Evolutionary conservation across 2,329 filamentous ascomycete genomes (phyloP).

Genomic region (Trichophyton mentagrophytes): DNA sequence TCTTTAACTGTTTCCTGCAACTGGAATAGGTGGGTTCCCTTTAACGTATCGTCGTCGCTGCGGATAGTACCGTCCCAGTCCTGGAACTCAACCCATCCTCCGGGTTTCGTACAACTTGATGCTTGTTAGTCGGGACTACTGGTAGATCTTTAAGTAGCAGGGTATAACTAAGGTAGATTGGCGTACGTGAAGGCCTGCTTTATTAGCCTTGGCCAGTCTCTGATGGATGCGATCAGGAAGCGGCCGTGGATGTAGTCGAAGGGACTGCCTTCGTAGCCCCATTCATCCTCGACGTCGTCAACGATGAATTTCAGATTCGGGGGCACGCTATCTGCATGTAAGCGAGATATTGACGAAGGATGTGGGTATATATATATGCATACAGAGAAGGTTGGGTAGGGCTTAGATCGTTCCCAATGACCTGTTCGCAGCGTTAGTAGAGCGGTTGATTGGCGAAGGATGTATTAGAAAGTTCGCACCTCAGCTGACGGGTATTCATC

Average conservation of each 20-base stretch:
- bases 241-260: constrained; percentile 52
- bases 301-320: constrained; percentile 45
- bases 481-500: constrained; percentile 18
- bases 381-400: constrained; percentile 14
- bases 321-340: constrained; percentile 28
- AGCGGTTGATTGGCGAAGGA: too few relatives aligned
- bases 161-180: too few relatives aligned
- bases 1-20: constrained; percentile 3
- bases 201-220: constrained; percentile 40
- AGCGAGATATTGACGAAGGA: background rate
- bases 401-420: constrained; percentile 21
- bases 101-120: constrained; percentile 21
- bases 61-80: constrained; percentile 23
- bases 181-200: background rate
- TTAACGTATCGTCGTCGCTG: constrained; percentile 21
- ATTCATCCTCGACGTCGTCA: constrained; percentile 46
- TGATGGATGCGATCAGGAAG: constrained; percentile 44
- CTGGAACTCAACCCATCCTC: constrained; percentile 32
- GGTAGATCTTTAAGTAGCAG: too few relatives aligned
- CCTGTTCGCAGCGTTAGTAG: constrained; percentile 5
- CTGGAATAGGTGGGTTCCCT: constrained; percentile 2
- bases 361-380: constrained; percentile 13
- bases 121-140: background rate
- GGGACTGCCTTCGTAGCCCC: constrained; percentile 42
- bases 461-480: background rate